These are phyloP conservation scores for Phytophthora colocasiae DNA, from an alignment of 352 stramenopile species.

Conservation along the genomic window DNA sequence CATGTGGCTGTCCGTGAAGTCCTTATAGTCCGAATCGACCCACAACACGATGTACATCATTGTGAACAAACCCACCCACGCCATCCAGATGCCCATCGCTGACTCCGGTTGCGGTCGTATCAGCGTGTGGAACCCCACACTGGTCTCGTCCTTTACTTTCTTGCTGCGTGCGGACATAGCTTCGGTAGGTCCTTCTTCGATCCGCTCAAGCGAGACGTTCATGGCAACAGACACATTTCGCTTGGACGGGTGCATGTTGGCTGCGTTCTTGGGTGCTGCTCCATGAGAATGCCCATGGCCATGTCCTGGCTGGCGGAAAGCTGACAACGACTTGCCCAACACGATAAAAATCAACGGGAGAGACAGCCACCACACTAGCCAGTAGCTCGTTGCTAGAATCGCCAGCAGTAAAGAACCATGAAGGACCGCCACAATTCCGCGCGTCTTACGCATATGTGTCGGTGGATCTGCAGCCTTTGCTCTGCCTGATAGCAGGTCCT, in stretches of 20 bases:
- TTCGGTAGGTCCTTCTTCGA: conserved; percentile 24
- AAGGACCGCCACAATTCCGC: conserved; percentile 55
- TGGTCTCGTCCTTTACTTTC: conserved; percentile 36
- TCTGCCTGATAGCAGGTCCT: conserved; percentile 53
- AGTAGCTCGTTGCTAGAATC: conserved; percentile 69
- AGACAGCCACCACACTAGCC: conserved; percentile 73
- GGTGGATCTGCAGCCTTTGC: conserved; percentile 50
- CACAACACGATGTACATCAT: conserved; percentile 73
- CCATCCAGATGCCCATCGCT: conserved; percentile 82
- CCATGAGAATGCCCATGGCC: conserved; percentile 58
- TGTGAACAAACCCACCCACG: conserved; percentile 76
- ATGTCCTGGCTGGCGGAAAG: conserved; percentile 48
- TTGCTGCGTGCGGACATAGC: conserved; percentile 23
- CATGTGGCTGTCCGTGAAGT: conserved; percentile 38
- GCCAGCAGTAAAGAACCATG: conserved; percentile 56
- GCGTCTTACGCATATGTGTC: conserved; percentile 60
- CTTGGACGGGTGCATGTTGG: conserved; percentile 54
- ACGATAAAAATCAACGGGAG: conserved; percentile 67
- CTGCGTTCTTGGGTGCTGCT: conserved; percentile 38
- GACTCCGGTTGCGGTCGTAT: conserved; percentile 65
- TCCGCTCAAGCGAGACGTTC: conserved; percentile 40
- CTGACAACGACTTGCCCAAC: conserved; percentile 54
- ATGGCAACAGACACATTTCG: conserved; percentile 41
- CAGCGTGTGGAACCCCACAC: conserved; percentile 34
- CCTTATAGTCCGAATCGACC: conserved; percentile 51